Conservation (phyloP, 2,329 filamentous ascomycete genomes). For the Rhinocladiella similis region DNA sequence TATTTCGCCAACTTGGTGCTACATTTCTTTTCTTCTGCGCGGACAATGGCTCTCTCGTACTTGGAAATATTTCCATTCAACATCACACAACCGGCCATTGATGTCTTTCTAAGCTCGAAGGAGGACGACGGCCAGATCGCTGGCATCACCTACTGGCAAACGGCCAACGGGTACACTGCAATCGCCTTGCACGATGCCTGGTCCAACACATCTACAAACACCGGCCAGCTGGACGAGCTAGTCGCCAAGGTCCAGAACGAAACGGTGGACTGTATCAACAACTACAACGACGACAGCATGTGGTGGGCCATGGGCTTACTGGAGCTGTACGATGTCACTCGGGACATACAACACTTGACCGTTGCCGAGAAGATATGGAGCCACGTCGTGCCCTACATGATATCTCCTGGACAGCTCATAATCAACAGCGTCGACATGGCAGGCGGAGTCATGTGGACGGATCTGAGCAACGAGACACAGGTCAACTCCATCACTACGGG, state of each 20-base stretch:
- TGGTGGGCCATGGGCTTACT: constrained; percentile 24
- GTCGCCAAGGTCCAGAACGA: constrained; percentile 13
- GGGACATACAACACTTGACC: constrained; percentile 3
- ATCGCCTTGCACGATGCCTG: constrained; percentile 23
- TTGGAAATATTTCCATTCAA: neutral
- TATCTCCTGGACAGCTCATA: constrained; percentile 8
- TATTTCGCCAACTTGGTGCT: too few relatives aligned
- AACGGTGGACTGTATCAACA: constrained; percentile 21
- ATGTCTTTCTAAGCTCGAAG: constrained; percentile 19
- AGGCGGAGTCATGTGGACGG: constrained; percentile 24
- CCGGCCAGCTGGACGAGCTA: constrained; percentile 10
- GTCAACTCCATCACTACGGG: constrained; percentile 24
- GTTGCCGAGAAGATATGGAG: constrained; percentile 16
- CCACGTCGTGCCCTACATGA: constrained; percentile 16
- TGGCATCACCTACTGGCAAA: constrained; percentile 25
- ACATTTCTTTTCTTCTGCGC: neutral
- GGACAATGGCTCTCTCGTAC: constrained; percentile 7
- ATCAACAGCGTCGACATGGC: constrained; percentile 23
- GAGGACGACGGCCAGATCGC: constrained; percentile 18
- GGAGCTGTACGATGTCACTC: constrained; percentile 16
- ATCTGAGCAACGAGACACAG: constrained; percentile 16
- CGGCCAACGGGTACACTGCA: constrained; percentile 25
- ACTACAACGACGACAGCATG: constrained; percentile 25
- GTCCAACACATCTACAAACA: constrained; percentile 14
- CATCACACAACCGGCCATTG: constrained; percentile 19